These are phyloP conservation scores for Spinellus fusiger DNA, from an alignment of 192 early-diverging fungal genomes.

Conservation along the genomic window DNA sequence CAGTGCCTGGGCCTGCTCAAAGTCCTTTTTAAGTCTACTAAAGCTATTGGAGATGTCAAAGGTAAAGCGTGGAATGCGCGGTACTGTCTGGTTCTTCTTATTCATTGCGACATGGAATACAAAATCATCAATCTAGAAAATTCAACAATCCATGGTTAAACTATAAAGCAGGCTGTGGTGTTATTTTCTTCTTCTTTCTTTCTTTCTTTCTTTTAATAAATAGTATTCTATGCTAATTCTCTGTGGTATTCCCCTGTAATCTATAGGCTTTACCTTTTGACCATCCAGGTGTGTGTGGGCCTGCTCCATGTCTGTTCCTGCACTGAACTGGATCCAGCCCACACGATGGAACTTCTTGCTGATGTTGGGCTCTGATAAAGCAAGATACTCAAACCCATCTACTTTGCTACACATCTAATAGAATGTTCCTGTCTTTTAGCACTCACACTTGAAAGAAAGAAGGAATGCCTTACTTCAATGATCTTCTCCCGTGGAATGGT, in stretches of 20 bases:
- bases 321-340: slow-evolving; percentile 88
- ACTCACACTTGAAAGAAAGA: too few species aligned
- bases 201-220: background rate
- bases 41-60: slow-evolving; percentile 66
- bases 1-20: slow-evolving; percentile 54
- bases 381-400: slow-evolving; percentile 79
- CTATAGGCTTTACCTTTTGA: slow-evolving; percentile 34
- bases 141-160: background rate
- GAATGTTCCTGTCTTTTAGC: background rate
- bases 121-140: slow-evolving; percentile 52
- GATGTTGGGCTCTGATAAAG: slow-evolving; percentile 80
- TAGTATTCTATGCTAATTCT: too few species aligned
- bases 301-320: slow-evolving; percentile 76
- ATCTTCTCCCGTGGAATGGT: slow-evolving; percentile 58
- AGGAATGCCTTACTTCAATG: slow-evolving; percentile 61
- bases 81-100: slow-evolving; percentile 36
- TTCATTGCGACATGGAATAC: slow-evolving; percentile 45
- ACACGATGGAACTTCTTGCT: slow-evolving; percentile 81
- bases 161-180: too few species aligned
- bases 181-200: too few species aligned
- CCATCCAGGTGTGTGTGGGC: slow-evolving; percentile 59
- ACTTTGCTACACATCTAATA: slow-evolving; percentile 56
- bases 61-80: slow-evolving; percentile 50
- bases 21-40: slow-evolving; percentile 69
- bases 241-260: too few species aligned